Evolutionary conservation across 768 basidiomycete genomes (phyloP).

Genomic region (Multifurca ochricompacta): DNA sequence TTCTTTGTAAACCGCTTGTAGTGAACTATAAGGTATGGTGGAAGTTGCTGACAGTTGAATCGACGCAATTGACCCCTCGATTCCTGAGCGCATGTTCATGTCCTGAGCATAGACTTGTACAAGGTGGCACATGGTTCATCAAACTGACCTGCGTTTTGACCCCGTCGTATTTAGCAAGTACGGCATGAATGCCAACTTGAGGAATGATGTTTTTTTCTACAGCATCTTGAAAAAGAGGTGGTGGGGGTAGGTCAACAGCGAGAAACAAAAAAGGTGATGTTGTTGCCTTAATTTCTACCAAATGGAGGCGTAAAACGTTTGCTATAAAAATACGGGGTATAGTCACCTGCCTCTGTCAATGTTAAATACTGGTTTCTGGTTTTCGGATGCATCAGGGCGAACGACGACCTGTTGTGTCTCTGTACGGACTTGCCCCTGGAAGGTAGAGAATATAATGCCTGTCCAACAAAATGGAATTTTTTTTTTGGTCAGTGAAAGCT

Average conservation of each 20-base stretch:
- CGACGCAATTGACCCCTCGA: slow-evolving; percentile 75
- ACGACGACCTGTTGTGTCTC: slow-evolving; percentile 92
- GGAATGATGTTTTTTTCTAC: slow-evolving; percentile 99
- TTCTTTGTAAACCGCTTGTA: slow-evolving; percentile 98
- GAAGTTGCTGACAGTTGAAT: slow-evolving; percentile 84
- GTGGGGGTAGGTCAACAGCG: slow-evolving; percentile 91
- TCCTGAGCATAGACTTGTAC: slow-evolving; percentile 13
- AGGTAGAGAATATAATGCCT: slow-evolving; percentile 90
- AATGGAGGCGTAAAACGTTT: not conserved
- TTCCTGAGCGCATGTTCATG: slow-evolving; percentile 44
- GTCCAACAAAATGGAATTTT: slow-evolving; percentile 1
- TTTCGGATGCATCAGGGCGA: slow-evolving; percentile 65
- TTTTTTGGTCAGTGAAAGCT: not conserved
- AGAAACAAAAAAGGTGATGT: slow-evolving; percentile 93
- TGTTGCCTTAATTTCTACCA: slow-evolving; percentile 72
- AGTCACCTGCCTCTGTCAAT: slow-evolving; percentile 74
- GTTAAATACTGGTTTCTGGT: slow-evolving; percentile 85
- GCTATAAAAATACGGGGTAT: not conserved
- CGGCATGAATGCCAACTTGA: slow-evolving; percentile 85
- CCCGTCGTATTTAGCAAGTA: slow-evolving; percentile 93
- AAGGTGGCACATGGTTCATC: slow-evolving; percentile 18
- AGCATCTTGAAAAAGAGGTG: slow-evolving; percentile 94
- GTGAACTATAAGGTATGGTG: slow-evolving; percentile 88
- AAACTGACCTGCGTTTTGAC: slow-evolving; percentile 68
- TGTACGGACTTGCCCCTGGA: slow-evolving; percentile 89